Conservation (phyloP, 306 rosid genomes). For the Cicer bijugum region DNA sequence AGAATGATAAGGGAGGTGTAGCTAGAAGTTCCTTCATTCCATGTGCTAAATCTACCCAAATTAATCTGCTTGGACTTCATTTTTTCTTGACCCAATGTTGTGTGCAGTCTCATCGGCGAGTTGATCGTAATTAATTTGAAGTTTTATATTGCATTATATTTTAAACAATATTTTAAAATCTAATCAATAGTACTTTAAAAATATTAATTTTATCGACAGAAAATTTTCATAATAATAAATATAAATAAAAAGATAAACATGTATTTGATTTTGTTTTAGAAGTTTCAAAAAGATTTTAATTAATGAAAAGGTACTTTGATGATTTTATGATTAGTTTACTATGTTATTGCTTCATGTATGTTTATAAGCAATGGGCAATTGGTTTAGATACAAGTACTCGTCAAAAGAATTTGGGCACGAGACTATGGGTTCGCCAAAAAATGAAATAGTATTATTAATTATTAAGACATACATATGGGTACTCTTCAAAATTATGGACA, state of each 20-base stretch:
- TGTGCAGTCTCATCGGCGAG: not conserved
- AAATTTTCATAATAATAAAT: not conserved
- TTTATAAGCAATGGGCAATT: not conserved
- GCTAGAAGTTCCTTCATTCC: not conserved
- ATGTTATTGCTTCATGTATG: not conserved
- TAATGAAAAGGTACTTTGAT: not conserved
- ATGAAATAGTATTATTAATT: too few species aligned
- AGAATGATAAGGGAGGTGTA: slow-evolving; percentile 2
- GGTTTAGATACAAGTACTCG: not conserved
- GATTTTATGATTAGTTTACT: not conserved
- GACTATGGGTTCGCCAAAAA: too few species aligned
- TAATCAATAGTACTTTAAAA: not conserved
- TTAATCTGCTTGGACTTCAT: not conserved
- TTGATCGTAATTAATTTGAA: not conserved
- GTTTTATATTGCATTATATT: not conserved
- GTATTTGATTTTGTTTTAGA: not conserved
- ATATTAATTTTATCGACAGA: not conserved
- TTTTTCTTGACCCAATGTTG: not conserved
- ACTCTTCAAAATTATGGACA: too few species aligned
- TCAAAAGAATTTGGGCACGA: not conserved
- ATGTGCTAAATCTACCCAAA: not conserved
- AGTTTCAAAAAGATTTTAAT: not conserved
- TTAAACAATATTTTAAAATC: not conserved
- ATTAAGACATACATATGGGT: too few species aligned
- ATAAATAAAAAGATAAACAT: not conserved